Base-by-base conservation (phyloP, 352 stramenopile genomes). In the Globisporangium nodosum region DNA sequence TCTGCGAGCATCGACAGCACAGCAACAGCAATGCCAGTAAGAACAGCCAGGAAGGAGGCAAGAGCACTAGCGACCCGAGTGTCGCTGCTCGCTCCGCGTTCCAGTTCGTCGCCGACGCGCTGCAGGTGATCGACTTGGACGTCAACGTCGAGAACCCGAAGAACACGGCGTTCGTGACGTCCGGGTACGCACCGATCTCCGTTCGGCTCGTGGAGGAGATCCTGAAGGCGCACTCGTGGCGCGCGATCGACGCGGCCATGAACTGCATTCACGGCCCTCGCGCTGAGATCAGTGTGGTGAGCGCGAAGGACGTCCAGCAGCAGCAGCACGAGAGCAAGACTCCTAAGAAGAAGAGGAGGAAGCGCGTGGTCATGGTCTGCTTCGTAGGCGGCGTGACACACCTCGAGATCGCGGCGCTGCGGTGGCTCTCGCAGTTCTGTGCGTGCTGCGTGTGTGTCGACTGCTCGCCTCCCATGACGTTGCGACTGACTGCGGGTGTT, bases 391-490 rank as follows among this genome's bases (percentile, higher is more conserved):
- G 83, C 5, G 67, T 92, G 5, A 88, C 81, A 8, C 87, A 83
- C 54, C 61, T 84, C 18, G 85, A 94, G 52, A 73, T 92, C 48
- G 81, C 85, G 12, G 85, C 82, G 9, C 63, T 94, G 13, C 74
- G 85, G 8, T 94, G 80, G 80, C 74, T 91, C 24, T 56, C 72
- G 12, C 77, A 70, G 8, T 88, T 86, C 50, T 88, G 79, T 89
- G 69, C 60, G 79, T 75, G 3, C 15, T 11, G 43, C 2, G 9
- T 37, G 5, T 6, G 9, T 37, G 5, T 54, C n/a, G 9, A 45
- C 18, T 61, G 5, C 13, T 8, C 30, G 48, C 40, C 16, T 5
- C 12, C 24, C 24, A 27, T 24, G 20, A 9, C 2, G 48, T 5
- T 35, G 24, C 6, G 3, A 42, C 48, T 24, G 16, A 42, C 48